These are phyloP conservation scores for Sporopachydermia cereana DNA, from an alignment of 1,139 yeast genomes.

Conservation along the genomic window DNA sequence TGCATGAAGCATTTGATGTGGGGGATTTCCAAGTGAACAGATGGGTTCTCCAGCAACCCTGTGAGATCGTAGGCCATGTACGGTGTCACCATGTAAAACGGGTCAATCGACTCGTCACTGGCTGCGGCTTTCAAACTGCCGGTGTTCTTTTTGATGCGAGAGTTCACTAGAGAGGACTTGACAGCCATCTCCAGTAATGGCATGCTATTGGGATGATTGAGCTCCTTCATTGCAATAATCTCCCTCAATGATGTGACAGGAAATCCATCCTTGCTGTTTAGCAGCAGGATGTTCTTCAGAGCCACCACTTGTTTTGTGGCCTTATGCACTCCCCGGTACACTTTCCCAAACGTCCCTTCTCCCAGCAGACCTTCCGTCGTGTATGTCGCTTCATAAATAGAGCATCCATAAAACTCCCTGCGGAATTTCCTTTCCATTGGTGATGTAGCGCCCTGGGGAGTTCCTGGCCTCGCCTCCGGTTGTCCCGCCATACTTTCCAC, in stretches of 20 bases:
- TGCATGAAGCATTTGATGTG: constrained; percentile 77
- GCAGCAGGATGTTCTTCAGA: constrained; percentile 70
- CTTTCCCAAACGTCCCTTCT: constrained; percentile 90
- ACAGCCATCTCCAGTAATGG: constrained; percentile 76
- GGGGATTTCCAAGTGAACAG: constrained; percentile 44
- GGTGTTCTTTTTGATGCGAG: constrained; percentile 20
- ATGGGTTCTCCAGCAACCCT: constrained; percentile 81
- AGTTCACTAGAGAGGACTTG: constrained; percentile 19
- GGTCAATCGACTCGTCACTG: constrained; percentile 24
- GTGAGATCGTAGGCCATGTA: constrained; percentile 91
- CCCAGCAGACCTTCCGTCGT: constrained; percentile 32
- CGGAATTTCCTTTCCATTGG: neutral
- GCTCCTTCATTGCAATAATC: constrained; percentile 65
- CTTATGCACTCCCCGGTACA: constrained; percentile 54
- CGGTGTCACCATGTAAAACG: constrained; percentile 80
- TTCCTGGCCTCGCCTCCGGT: no score
- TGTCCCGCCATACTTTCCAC: no score
- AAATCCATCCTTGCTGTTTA: constrained; percentile 81
- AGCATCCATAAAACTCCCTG: neutral
- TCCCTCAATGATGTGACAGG: constrained; percentile 95
- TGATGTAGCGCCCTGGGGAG: no score
- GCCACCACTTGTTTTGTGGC: constrained; percentile 55
- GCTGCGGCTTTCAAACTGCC: constrained; percentile 15
- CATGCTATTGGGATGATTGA: constrained; percentile 61
- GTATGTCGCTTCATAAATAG: neutral